Evolutionary conservation across 2,329 filamentous ascomycete genomes (phyloP).

Genomic region (Colletotrichum acutatum): DNA sequence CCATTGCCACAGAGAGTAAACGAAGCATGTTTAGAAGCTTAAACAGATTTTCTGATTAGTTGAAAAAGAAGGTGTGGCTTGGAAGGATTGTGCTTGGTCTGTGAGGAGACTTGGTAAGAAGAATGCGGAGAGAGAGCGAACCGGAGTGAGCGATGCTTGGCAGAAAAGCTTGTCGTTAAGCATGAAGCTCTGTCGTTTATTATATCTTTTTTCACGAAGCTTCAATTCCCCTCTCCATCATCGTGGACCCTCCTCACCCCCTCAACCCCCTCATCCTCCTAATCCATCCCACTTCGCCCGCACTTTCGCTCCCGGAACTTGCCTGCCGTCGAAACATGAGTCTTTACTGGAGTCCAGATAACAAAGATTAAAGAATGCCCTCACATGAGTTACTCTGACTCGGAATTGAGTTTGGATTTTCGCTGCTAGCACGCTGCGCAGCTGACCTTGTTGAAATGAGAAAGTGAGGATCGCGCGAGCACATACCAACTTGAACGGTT

Average conservation of each 20-base stretch:
- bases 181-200: constrained; percentile 1
- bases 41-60: not conserved
- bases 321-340: not conserved
- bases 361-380: not conserved
- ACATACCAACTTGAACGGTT: not conserved
- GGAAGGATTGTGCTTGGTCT: not conserved
- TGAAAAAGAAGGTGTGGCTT: not conserved
- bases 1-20: constrained; percentile 6
- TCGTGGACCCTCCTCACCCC: not conserved
- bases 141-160: not conserved
- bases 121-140: not conserved
- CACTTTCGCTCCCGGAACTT: not conserved
- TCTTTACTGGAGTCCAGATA: not conserved
- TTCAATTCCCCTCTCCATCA: not conserved
- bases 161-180: not conserved
- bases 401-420: not conserved
- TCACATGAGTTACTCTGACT: not conserved
- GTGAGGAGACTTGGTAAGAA: not conserved
- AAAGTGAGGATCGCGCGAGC: not conserved
- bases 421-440: not conserved
- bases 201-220: not conserved
- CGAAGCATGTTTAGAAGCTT: not conserved
- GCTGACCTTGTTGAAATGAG: not conserved
- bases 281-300: not conserved
- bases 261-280: not conserved